Conservation (phyloP, 306 rosid species). For the Cicer chorassanicum region DNA sequence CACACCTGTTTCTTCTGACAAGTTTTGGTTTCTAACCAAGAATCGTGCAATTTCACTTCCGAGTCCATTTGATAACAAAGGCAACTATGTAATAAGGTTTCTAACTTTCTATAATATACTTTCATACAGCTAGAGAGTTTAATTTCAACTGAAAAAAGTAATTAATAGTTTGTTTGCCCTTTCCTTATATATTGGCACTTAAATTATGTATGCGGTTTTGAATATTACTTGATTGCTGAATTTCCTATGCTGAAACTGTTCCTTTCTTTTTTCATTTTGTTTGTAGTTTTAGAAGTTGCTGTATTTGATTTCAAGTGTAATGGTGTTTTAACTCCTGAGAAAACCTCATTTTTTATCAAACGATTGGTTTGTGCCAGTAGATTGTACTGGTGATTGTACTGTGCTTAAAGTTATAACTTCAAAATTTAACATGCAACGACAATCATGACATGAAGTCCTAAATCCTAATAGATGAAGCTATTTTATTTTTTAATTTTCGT, state of each 20-base stretch:
- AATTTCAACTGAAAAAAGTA: conserved; percentile 3
- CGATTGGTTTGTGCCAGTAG: conserved; percentile 24
- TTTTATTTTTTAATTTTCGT: neutral
- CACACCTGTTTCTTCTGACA: conserved; percentile 85
- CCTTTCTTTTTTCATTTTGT: neutral
- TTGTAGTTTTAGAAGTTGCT: neutral
- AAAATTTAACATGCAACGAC: neutral
- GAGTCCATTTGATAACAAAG: conserved; percentile 72
- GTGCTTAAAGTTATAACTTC: conserved; percentile 32
- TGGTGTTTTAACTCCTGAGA: neutral
- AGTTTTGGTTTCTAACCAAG: conserved; percentile 90
- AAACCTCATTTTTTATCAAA: conserved; percentile 4
- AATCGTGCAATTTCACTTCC: conserved; percentile 79
- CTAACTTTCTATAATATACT: conserved; percentile 53
- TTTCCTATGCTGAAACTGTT: conserved; percentile 31
- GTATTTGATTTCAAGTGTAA: neutral
- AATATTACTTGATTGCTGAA: conserved; percentile 14
- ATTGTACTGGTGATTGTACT: conserved; percentile 9
- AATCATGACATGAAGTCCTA: conserved; percentile 13
- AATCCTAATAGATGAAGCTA: conserved; percentile 15
- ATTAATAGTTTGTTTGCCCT: conserved; percentile 21
- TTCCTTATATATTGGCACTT: neutral
- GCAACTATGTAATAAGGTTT: conserved; percentile 94
- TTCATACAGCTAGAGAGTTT: neutral
- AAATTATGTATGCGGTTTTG: conserved; percentile 1